Evolutionary conservation across 306 rosid species (phyloP).

Genomic region (Pueraria montana): DNA sequence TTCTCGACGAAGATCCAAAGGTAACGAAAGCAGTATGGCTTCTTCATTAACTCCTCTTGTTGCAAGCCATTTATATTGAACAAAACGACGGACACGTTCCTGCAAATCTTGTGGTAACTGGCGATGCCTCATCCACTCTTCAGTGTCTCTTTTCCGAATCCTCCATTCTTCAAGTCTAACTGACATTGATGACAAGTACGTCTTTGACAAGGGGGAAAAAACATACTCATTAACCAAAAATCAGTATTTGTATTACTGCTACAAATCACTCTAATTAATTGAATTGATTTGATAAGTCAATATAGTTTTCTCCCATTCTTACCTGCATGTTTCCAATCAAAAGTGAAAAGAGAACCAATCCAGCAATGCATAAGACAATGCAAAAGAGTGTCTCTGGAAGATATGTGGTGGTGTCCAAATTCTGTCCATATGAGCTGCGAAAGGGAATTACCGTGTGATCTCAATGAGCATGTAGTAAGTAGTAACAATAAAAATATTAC

Average conservation of each 20-base stretch:
- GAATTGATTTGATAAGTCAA: background rate
- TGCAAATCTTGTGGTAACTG: constrained; percentile 80
- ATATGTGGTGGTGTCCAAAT: constrained; percentile 76
- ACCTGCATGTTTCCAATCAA: constrained; percentile 98
- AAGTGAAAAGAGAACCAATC: constrained; percentile 73
- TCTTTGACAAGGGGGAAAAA: constrained; percentile 55
- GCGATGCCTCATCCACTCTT: constrained; percentile 98
- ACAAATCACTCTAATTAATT: background rate
- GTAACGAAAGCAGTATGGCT: constrained; percentile 71
- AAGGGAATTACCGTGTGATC: background rate
- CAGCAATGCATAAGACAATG: constrained; percentile 69
- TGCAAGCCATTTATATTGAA: constrained; percentile 85
- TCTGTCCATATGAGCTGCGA: constrained; percentile 81
- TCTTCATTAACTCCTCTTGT: constrained; percentile 96
- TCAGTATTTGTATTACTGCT: constrained; percentile 19
- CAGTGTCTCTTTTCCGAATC: constrained; percentile 80
- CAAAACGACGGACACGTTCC: constrained; percentile 83
- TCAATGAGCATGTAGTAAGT: no score
- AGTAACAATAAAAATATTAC: no score
- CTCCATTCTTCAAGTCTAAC: constrained; percentile 92
- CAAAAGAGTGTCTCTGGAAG: constrained; percentile 79
- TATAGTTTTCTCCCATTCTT: background rate
- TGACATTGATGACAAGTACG: constrained; percentile 81
- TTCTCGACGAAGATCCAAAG: constrained; percentile 87
- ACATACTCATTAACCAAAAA: constrained; percentile 30